phyloP scores from a whole-genome alignment of 176 grass and related monocot species.

The Dactylis glomerata region DNA sequence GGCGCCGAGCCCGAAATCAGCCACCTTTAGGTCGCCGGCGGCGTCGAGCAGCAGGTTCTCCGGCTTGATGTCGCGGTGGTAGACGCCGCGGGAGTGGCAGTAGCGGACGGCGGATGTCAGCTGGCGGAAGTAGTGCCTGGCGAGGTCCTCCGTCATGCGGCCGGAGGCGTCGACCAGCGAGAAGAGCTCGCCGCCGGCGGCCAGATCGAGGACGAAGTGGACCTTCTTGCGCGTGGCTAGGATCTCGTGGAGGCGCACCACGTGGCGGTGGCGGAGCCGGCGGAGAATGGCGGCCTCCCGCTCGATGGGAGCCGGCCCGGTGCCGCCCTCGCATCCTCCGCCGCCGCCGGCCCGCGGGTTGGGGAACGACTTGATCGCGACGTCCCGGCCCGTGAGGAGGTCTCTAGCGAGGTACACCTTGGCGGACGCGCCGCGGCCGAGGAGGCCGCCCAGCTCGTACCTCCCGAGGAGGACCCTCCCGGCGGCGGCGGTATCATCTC shows the following conservation, averaged over 20 bases:
- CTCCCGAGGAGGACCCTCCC: slow-evolving; percentile 41
- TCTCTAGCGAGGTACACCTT: slow-evolving; percentile 83
- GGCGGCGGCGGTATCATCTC: neutral
- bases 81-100: slow-evolving; percentile 80
- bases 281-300: slow-evolving; percentile 67
- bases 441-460: slow-evolving; percentile 67
- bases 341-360: slow-evolving; percentile 24
- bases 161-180: slow-evolving; percentile 49
- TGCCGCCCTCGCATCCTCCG: no score
- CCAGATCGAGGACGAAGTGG: slow-evolving; percentile 80
- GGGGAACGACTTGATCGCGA: slow-evolving; percentile 80
- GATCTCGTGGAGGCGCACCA: slow-evolving; percentile 67
- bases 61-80: slow-evolving; percentile 94
- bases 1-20: slow-evolving; percentile 66
- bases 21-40: slow-evolving; percentile 57
- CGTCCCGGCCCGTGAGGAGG: slow-evolving; percentile 45
- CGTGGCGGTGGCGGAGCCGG: slow-evolving; percentile 66
- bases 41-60: slow-evolving; percentile 79
- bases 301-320: slow-evolving; percentile 24
- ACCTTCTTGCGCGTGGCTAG: slow-evolving; percentile 63
- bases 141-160: slow-evolving; percentile 53
- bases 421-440: slow-evolving; percentile 85
- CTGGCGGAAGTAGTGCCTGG: slow-evolving; percentile 64
- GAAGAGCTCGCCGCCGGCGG: slow-evolving; percentile 67
- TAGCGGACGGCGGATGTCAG: slow-evolving; percentile 66